phyloP scores from a whole-genome alignment of 495 filamentous ascomycete genomes.

The Penicillium longicatenatum region DNA sequence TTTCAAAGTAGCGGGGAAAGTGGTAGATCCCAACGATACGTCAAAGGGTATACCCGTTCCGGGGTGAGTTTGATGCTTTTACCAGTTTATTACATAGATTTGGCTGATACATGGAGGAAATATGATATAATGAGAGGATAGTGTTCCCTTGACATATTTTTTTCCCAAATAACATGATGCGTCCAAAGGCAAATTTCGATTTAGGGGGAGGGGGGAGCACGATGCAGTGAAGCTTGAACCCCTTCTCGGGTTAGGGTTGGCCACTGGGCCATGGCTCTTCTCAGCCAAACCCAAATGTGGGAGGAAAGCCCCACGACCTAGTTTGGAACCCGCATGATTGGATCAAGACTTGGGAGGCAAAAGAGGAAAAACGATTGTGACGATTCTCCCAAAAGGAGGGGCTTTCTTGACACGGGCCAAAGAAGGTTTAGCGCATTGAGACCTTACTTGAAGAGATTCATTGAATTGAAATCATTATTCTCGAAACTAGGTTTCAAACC shows the following conservation, averaged over 20 bases:
- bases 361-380: slow-evolving; percentile 8
- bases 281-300: slow-evolving; percentile 23
- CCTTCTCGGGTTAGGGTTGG: slow-evolving; percentile 11
- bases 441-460: slow-evolving; percentile 22
- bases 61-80: slow-evolving; percentile 17
- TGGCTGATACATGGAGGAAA: not conserved
- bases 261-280: slow-evolving; percentile 7
- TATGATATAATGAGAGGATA: not conserved
- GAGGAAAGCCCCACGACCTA: slow-evolving; percentile 15
- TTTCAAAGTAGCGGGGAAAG: slow-evolving; percentile 46
- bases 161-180: not conserved
- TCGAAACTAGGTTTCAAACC: not conserved
- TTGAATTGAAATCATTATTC: not conserved
- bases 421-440: slow-evolving; percentile 3
- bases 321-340: slow-evolving; percentile 16
- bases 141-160: not conserved
- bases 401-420: slow-evolving; percentile 4
- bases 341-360: slow-evolving; percentile 10
- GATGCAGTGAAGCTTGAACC: slow-evolving; percentile 18
- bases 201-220: not conserved
- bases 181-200: not conserved
- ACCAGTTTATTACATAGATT: no score
- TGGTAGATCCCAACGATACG: slow-evolving; percentile 37
- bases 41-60: slow-evolving; percentile 45
- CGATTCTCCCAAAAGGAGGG: slow-evolving; percentile 11